These are phyloP conservation scores for Aquilaria yunnanensis DNA, from an alignment of 345 rosid species.

Conservation along the genomic window DNA sequence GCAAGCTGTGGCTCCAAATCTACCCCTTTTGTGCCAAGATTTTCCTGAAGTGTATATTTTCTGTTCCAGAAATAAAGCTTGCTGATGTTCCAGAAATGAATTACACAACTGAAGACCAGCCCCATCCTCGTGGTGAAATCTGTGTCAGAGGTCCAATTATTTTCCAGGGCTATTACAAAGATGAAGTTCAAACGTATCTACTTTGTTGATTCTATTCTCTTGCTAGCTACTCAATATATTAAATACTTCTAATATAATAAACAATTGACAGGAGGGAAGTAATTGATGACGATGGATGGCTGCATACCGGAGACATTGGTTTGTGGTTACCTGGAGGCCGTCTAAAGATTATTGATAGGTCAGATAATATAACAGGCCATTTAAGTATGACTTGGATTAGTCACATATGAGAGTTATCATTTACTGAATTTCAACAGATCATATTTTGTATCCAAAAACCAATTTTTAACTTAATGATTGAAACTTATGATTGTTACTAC, in stretches of 20 bases:
- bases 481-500: no score
- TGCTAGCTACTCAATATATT: slow-evolving; percentile 5
- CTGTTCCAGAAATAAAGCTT: slow-evolving; percentile 80
- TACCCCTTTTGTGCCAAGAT: no score
- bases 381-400: no score
- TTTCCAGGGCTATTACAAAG: slow-evolving; percentile 83
- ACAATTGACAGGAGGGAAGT: slow-evolving; percentile 69
- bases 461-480: no score
- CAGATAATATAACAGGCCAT: slow-evolving; percentile 1
- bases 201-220: slow-evolving; percentile 9
- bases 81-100: slow-evolving; percentile 96
- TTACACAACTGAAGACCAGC: slow-evolving; percentile 81
- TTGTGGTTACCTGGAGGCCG: slow-evolving; percentile 92
- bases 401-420: no score
- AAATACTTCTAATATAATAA: slow-evolving; percentile 6
- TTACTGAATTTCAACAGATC: no score
- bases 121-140: slow-evolving; percentile 94
- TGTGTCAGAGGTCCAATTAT: slow-evolving; percentile 92
- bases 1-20: no score
- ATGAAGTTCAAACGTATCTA: slow-evolving; percentile 84
- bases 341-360: slow-evolving; percentile 94
- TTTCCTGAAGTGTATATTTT: not conserved
- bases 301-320: slow-evolving; percentile 96
- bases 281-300: slow-evolving; percentile 90
- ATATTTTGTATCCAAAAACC: no score